These are phyloP conservation scores for Cyberlindnera suaveolens DNA, from an alignment of 805 yeast genomes.

Conservation along the genomic window DNA sequence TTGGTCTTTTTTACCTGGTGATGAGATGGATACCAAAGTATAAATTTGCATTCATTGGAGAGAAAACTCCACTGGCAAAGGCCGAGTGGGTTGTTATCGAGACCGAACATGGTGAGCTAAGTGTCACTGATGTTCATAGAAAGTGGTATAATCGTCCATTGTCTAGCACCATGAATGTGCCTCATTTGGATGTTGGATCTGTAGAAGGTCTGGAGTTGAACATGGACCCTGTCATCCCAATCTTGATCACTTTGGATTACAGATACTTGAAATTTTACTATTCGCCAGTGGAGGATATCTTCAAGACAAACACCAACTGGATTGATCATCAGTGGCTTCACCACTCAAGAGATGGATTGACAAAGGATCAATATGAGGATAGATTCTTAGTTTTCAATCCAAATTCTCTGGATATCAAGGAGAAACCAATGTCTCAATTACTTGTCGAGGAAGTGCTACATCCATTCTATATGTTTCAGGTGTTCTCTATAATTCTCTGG, in stretches of 20 bases:
- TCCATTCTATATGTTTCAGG: slow-evolving; percentile 93
- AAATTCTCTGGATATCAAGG: slow-evolving; percentile 70
- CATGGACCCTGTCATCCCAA: slow-evolving; percentile 46
- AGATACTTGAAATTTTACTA: slow-evolving; percentile 79
- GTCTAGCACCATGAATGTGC: slow-evolving; percentile 53
- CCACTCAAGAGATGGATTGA: slow-evolving; percentile 56
- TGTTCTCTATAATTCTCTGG: slow-evolving; percentile 90
- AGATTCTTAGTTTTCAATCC: slow-evolving; percentile 70
- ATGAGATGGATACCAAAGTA: slow-evolving; percentile 84
- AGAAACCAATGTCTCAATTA: slow-evolving; percentile 58
- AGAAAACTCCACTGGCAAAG: slow-evolving; percentile 59
- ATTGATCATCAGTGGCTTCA: slow-evolving; percentile 73
- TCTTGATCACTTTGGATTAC: slow-evolving; percentile 66
- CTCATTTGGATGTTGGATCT: slow-evolving; percentile 20
- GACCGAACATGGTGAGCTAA: slow-evolving; percentile 86
- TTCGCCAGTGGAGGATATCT: slow-evolving; percentile 83
- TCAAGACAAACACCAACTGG: slow-evolving; percentile 83
- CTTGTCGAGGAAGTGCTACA: slow-evolving; percentile 85
- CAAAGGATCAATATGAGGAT: slow-evolving; percentile 61
- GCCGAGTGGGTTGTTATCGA: slow-evolving; percentile 94
- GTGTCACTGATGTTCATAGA: slow-evolving; percentile 49
- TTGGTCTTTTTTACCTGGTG: slow-evolving; percentile 68
- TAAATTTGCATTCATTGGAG: slow-evolving; percentile 62
- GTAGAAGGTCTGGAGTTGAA: slow-evolving; percentile 11
- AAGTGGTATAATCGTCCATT: slow-evolving; percentile 64